Evolutionary conservation across 106 monocot species (phyloP).

Genomic region (Amphibolis antarctica): DNA sequence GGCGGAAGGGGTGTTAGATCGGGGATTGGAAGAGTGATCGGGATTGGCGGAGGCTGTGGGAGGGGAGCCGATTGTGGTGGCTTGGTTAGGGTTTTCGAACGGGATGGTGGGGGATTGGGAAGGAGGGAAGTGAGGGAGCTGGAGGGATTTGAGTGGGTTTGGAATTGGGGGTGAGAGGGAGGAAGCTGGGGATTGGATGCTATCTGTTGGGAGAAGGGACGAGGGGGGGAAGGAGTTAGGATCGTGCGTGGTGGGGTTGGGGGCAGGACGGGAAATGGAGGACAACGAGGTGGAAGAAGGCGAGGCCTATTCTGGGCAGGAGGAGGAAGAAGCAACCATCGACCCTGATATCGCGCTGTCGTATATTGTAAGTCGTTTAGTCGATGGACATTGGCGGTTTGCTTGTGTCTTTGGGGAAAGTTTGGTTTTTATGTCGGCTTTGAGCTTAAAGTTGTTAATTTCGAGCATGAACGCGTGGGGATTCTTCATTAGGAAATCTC

Average conservation of each 20-base stretch:
- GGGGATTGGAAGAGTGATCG: background rate
- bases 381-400: background rate
- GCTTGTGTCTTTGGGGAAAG: too few relatives aligned
- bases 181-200: conserved; percentile 33
- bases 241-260: conserved; percentile 17
- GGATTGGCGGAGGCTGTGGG: background rate
- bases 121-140: background rate
- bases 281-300: conserved; percentile 64
- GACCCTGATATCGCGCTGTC: conserved; percentile 41
- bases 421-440: background rate
- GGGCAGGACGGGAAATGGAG: conserved; percentile 32
- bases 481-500: background rate
- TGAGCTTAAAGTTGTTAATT: background rate
- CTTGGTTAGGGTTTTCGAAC: background rate
- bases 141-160: background rate
- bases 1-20: background rate
- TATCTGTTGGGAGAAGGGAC: conserved; percentile 29
- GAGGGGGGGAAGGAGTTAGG: conserved; percentile 36
- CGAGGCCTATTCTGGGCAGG: conserved; percentile 34
- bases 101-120: conserved; percentile 1
- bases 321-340: conserved; percentile 29
- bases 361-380: conserved; percentile 41
- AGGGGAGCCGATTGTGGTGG: background rate
- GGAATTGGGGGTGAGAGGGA: too few relatives aligned
- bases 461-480: background rate